phyloP scores from a whole-genome alignment of 176 grass and related monocot species.

The Musa beccarii region DNA sequence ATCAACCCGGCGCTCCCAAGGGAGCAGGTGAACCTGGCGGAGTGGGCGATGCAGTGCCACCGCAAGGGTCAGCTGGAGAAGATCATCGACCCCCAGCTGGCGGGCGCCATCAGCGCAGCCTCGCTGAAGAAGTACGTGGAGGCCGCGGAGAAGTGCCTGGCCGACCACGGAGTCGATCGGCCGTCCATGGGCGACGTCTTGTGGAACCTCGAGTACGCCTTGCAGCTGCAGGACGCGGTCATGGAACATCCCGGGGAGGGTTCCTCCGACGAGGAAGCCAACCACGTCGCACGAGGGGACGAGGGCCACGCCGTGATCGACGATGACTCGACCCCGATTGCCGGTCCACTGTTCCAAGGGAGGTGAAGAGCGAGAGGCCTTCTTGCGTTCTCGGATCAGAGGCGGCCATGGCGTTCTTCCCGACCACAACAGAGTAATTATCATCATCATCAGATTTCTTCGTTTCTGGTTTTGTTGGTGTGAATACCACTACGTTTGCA shows the following conservation, averaged over 20 bases:
- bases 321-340: not conserved
- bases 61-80: slow-evolving; percentile 64
- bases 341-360: slow-evolving; percentile 3
- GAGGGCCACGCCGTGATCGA: slow-evolving; percentile 9
- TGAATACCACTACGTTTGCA: slow-evolving; percentile 1
- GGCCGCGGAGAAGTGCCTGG: slow-evolving; percentile 88
- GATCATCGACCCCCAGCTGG: slow-evolving; percentile 71
- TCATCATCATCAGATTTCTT: not conserved
- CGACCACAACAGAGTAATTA: not conserved
- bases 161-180: slow-evolving; percentile 78
- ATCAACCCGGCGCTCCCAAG: slow-evolving; percentile 87
- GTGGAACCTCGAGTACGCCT: slow-evolving; percentile 90
- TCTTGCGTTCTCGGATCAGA: no score
- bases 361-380: not conserved
- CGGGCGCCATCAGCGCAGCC: slow-evolving; percentile 45
- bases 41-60: slow-evolving; percentile 66
- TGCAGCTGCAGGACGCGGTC: slow-evolving; percentile 60
- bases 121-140: slow-evolving; percentile 77
- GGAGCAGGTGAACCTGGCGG: slow-evolving; percentile 92
- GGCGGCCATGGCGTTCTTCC: no score
- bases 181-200: slow-evolving; percentile 90
- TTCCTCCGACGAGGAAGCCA: not conserved
- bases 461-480: not conserved
- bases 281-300: not conserved
- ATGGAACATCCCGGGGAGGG: not conserved